Percentiles rank a stretch among this genome's conserved stretches.
phyloP scores from a whole-genome alignment of 169 alveolate genomes.

The Amoebophrya sp. region DNA sequence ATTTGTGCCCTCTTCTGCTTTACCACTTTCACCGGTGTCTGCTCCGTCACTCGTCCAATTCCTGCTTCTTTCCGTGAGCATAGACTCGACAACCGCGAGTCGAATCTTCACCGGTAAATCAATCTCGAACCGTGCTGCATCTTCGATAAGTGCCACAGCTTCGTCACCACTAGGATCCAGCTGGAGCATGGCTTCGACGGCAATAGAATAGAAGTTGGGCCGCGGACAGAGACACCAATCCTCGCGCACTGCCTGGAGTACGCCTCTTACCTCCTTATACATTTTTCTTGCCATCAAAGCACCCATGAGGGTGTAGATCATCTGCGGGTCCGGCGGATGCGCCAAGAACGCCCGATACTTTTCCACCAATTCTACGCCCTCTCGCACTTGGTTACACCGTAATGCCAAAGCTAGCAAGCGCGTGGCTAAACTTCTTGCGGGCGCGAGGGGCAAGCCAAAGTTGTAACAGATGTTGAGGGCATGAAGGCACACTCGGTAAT shows the following conservation, averaged over 20 bases:
- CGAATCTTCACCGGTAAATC: background rate
- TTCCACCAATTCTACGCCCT: background rate
- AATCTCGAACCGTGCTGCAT: background rate
- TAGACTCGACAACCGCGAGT: background rate
- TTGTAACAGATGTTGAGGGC: background rate
- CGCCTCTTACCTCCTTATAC: background rate
- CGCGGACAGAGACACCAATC: background rate
- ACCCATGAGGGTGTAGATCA: background rate
- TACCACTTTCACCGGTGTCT: background rate
- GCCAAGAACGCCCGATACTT: background rate
- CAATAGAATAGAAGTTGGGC: background rate
- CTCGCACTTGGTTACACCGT: background rate
- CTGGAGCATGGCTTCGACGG: background rate
- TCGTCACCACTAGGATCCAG: background rate
- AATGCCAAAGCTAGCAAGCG: background rate
- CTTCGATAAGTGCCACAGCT: background rate
- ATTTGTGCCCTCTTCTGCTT: background rate
- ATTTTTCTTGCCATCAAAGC: background rate
- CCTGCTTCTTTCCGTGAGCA: background rate
- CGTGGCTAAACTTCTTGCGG: background rate
- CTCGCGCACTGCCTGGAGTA: background rate
- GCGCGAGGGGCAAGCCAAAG: background rate
- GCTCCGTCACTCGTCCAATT: background rate
- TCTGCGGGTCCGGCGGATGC: constrained; percentile 5
- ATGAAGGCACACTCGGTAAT: background rate